Evolutionary conservation across 768 basidiomycete genomes (phyloP), one percentile per base, ranked within the genome.

Genomic region (Coprinellus micaceus): DNA sequence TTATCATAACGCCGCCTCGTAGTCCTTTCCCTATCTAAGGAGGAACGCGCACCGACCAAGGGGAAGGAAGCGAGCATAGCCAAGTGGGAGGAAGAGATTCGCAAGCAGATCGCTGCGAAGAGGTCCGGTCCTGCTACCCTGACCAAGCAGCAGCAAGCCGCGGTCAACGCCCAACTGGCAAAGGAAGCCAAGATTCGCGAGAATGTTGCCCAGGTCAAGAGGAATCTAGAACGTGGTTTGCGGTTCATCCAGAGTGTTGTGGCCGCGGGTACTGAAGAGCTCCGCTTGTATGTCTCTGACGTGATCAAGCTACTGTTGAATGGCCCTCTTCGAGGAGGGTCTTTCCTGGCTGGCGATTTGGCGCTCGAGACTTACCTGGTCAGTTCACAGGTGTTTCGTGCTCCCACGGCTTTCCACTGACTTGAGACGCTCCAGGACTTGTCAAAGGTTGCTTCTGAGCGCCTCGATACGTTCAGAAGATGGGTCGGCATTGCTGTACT

Each of bases 11-110:
- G n/a, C n/a, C n/a, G n/a, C n/a, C n/a, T n/a, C n/a, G n/a, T n/a
- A 91, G 91, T 91, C 2, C 73, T 94, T 13, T 75, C 84, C 10
- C 71, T 77, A 2, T 82, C 81, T 54, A 88, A 88, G 63, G 77
- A 75, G 1, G 76, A 80, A 3, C 74, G 61, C 64, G 46, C 74
- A 67, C 71, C 71, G 3, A 79, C 72, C 60, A 96, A 95, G 67
- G 90, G 92, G 13, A 98, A 97, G 63, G 89, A 86, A 56, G 84
- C 89, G 4, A 92, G 91, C 33, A 89, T 96, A 13, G 88, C 91
- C 17, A 88, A 91, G 64, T 99, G 96, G 96, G 97, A 99, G 59
- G 88, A 86, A 25, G 95, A 99, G 58, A 75, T 96, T n/a, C 83
- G 94, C 10, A 86, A 90, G 61, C 84, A 87, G 0, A 75, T 98